Evolutionary conservation across 345 rosid species (phyloP).

Genomic region (Pistacia integerrima): DNA sequence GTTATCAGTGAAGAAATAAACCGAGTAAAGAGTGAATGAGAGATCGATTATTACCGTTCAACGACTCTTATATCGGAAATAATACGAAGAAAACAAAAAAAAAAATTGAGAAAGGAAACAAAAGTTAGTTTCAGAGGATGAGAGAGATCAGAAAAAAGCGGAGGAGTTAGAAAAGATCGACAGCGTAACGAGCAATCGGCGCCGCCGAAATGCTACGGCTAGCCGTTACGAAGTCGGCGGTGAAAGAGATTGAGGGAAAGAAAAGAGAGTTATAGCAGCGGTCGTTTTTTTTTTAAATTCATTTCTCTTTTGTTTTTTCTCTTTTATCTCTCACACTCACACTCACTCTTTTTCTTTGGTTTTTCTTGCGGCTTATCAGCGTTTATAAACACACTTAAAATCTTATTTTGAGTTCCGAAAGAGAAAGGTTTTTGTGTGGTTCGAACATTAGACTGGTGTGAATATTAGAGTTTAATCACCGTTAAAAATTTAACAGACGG

Average conservation of each 20-base stretch:
- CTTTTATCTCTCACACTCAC: background rate
- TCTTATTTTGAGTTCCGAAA: conserved; percentile 8
- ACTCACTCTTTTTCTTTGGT: background rate
- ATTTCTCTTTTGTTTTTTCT: conserved; percentile 5
- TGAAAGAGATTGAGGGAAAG: conserved; percentile 21
- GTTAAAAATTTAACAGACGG: conserved; percentile 9
- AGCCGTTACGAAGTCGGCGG: conserved; percentile 54
- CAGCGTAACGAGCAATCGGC: conserved; percentile 12
- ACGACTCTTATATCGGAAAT: background rate
- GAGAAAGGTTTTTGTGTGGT: background rate
- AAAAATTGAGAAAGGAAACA: conserved; percentile 3
- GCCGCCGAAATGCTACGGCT: conserved; percentile 37
- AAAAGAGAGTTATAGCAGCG: background rate
- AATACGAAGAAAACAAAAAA: conserved; percentile 12
- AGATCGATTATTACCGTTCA: conserved; percentile 18
- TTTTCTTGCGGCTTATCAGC: background rate
- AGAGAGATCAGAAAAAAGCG: conserved; percentile 13
- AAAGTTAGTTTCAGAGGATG: background rate
- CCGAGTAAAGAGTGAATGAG: background rate
- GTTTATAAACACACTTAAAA: background rate
- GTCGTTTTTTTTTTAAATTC: conserved; percentile 6
- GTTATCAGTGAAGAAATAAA: background rate
- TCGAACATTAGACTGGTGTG: background rate
- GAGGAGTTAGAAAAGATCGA: conserved; percentile 14
- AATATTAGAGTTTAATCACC: background rate